Base-by-base conservation (phyloP, 805 yeast species). In the Metschnikowia similis region DNA sequence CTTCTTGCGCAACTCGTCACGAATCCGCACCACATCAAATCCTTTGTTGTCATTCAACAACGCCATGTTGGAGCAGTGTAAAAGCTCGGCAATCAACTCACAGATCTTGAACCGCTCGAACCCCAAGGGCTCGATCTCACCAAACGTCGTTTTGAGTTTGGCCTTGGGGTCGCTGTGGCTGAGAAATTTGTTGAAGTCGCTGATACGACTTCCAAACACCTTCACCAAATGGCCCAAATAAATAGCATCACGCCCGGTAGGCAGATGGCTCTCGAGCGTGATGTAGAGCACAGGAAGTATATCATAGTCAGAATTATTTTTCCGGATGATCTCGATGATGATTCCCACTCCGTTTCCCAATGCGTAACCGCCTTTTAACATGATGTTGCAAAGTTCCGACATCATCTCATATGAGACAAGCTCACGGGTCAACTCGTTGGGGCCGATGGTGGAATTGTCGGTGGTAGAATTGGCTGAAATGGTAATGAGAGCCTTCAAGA, bases 301-400 rank as follows among this genome's bases (percentile, higher is more conserved):
- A 55, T 74, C 79, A 53, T 74, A 74, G 55, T 74, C 79, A 16
- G 76, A 71, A 53, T 74, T 74, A 54, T 74, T 74, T 48, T 74
- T 74, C 17, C 79, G 58, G 50, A 74, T 74, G 44, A 74, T 72
- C 50, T 74, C 79, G 48, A 74, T 74, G 41, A 74, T 66, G 45
- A 74, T 74, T 3, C 79, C 79, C n/a, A 74, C 79, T 8, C 77
- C 77, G 49, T 72, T 74, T n/a, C 76, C 74, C 53, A 74, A 64
- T 5, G 76, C 75, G 49, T 71, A 71, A 2, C 77, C 76, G n/a
- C 77, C 77, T 46, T 70, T 66, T 36, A 73, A 62, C 79, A 74
- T 74, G 41, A 71, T 66, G 31, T 61, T 51, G 49, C 77, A 71
- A 28, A 74, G 57, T 31, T 57, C 57, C 21, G 57, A 39, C 74